phyloP scores from a whole-genome alignment of 768 basidiomycete genomes.

The Pholiota molesta region DNA sequence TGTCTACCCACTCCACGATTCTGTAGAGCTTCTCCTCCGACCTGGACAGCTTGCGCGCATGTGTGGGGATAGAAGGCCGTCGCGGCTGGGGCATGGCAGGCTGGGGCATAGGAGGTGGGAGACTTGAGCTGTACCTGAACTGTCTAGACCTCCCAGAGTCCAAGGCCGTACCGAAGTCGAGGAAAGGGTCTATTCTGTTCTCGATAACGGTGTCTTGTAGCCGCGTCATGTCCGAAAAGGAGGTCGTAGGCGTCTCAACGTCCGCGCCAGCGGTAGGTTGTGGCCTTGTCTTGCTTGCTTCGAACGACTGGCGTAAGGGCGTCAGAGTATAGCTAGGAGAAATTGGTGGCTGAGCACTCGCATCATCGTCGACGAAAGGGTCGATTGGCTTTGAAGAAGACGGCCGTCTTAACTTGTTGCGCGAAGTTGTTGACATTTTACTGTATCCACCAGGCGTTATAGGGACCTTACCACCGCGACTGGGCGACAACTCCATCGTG shows the following conservation, averaged over 20 bases:
- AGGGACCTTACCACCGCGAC: slow-evolving; percentile 6
- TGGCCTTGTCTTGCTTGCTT: background rate
- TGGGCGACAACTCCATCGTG: background rate
- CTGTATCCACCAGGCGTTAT: slow-evolving; percentile 6
- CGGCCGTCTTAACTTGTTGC: background rate
- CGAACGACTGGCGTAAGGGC: slow-evolving; percentile 7
- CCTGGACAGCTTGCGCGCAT: slow-evolving; percentile 9
- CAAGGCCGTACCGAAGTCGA: slow-evolving; percentile 20
- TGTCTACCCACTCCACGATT: slow-evolving; percentile 23
- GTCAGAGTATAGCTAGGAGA: background rate
- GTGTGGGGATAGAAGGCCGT: background rate
- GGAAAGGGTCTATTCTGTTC: slow-evolving; percentile 14
- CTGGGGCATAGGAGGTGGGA: slow-evolving; percentile 1
- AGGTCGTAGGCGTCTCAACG: slow-evolving; percentile 18
- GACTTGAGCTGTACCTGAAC: slow-evolving; percentile 9
- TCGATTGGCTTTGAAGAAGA: slow-evolving; percentile 1
- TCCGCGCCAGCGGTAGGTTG: slow-evolving; percentile 8
- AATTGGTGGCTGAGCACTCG: background rate
- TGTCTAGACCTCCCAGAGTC: slow-evolving; percentile 23
- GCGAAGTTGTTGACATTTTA: slow-evolving; percentile 1
- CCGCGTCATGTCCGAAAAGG: slow-evolving; percentile 11
- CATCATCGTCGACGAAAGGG: slow-evolving; percentile 1
- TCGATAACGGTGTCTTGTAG: slow-evolving; percentile 2
- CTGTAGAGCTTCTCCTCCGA: slow-evolving; percentile 16
- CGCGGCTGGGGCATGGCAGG: background rate